Evolutionary conservation across 257 asterid species (phyloP).

Genomic region (Gardenia jasminoides): DNA sequence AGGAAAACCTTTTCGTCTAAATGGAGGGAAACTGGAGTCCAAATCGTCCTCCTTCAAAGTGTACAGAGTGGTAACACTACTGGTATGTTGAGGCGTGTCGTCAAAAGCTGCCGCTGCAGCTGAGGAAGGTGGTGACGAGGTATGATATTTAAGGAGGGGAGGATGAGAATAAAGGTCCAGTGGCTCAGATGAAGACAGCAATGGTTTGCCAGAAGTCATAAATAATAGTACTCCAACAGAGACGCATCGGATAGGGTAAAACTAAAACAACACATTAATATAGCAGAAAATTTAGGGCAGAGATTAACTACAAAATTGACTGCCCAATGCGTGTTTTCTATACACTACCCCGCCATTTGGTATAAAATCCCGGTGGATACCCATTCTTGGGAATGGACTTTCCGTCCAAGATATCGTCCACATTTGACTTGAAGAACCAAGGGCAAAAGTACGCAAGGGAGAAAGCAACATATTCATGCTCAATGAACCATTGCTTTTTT

Average conservation of each 20-base stretch:
- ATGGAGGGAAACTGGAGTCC: conserved; percentile 23
- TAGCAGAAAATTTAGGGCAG: background rate
- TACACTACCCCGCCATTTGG: background rate
- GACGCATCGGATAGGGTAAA: background rate
- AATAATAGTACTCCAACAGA: conserved; percentile 30
- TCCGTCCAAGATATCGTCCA: background rate
- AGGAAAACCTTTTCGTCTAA: conserved; percentile 25
- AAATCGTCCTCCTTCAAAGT: conserved; percentile 35
- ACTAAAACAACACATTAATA: background rate
- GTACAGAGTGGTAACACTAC: conserved; percentile 17
- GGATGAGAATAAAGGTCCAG: conserved; percentile 33
- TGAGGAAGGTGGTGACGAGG: conserved; percentile 15
- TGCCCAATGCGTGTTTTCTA: background rate
- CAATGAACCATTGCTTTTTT: conserved; percentile 5
- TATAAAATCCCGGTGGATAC: background rate
- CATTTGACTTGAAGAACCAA: conserved; percentile 5
- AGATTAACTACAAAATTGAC: background rate
- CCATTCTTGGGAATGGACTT: background rate
- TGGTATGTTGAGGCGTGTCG: conserved; percentile 13
- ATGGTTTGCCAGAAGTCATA: conserved; percentile 83
- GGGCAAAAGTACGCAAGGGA: conserved; percentile 6
- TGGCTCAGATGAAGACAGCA: conserved; percentile 52
- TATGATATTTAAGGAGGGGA: conserved; percentile 25
- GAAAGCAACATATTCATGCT: conserved; percentile 10
- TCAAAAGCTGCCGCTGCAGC: conserved; percentile 29